Evolutionary conservation across 1,284 basidiomycete genomes (phyloP).

Genomic region (Ustilago esculenta): DNA sequence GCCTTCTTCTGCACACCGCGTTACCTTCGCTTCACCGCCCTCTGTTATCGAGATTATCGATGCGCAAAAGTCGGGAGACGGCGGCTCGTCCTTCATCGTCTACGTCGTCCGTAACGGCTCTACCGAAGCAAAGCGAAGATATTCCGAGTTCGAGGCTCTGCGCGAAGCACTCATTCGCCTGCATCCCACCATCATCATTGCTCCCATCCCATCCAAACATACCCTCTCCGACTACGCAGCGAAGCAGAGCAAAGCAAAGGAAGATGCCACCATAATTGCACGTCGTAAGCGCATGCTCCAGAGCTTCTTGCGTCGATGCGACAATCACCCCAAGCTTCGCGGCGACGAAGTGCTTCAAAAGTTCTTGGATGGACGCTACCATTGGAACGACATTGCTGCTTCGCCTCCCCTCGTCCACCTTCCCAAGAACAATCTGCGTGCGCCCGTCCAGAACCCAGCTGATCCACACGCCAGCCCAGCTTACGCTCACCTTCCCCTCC

Average conservation of each 20-base stretch:
- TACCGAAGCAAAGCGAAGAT: conserved; percentile 86
- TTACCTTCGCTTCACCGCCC: conserved; percentile 33
- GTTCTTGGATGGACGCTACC: conserved; percentile 92
- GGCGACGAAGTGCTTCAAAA: conserved; percentile 94
- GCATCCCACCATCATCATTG: conserved; percentile 95
- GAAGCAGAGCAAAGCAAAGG: conserved; percentile 95
- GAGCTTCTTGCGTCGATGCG: conserved; percentile 89
- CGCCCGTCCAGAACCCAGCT: conserved; percentile 92
- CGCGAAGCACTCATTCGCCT: conserved; percentile 83
- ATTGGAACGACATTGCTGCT: conserved; percentile 73
- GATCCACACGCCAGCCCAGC: conserved; percentile 78
- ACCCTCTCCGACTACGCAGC: conserved; percentile 94
- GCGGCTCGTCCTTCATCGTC: conserved; percentile 84
- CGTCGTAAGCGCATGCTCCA: conserved; percentile 92
- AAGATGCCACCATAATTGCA: conserved; percentile 91
- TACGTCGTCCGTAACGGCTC: conserved; percentile 90
- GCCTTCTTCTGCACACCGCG: conserved; percentile 14
- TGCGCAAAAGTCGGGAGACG: conserved; percentile 91
- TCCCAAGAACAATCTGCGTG: conserved; percentile 94
- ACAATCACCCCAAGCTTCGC: conserved; percentile 88
- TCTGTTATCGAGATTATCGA: conserved; percentile 71
- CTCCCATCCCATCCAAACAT: conserved; percentile 97
- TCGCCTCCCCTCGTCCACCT: conserved; percentile 83
- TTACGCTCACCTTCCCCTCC: conserved; percentile 86
- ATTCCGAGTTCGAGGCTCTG: conserved; percentile 96